Conservation (phyloP, 2,329 filamentous ascomycete genomes). For the Colletotrichum tofieldiae region DNA sequence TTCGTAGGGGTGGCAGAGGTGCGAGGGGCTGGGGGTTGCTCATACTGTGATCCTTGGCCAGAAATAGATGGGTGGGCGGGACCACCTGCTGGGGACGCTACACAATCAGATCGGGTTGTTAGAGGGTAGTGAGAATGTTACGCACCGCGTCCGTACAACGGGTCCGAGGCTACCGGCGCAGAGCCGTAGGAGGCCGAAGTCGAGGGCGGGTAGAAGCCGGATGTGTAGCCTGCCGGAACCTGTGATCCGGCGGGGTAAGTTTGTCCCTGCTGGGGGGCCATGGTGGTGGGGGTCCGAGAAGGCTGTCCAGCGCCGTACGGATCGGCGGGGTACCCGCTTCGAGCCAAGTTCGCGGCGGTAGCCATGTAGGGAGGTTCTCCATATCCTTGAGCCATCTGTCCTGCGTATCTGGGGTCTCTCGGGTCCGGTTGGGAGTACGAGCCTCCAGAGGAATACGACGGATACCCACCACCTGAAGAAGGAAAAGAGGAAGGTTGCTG, state of each 20-base stretch:
- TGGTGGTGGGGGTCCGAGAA: conserved; percentile 37
- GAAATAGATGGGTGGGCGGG: conserved; percentile 50
- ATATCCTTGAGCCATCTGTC: conserved; percentile 34
- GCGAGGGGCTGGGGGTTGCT: conserved; percentile 60
- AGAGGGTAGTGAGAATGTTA: conserved; percentile 49
- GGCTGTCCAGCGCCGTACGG: conserved; percentile 40
- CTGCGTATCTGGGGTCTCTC: conserved; percentile 42
- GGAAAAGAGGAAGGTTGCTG: conserved; percentile 39
- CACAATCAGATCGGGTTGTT: conserved; percentile 59
- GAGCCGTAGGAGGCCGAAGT: conserved; percentile 29
- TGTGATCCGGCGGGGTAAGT: conserved; percentile 43
- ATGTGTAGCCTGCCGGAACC: conserved; percentile 30
- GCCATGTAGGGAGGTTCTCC: conserved; percentile 41
- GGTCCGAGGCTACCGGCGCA: conserved; percentile 63
- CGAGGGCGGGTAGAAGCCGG: conserved; percentile 49
- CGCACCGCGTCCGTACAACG: conserved; percentile 74
- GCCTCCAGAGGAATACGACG: conserved; percentile 42
- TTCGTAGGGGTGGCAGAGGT: conserved; percentile 56
- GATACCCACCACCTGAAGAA: conserved; percentile 42
- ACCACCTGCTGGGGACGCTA: conserved; percentile 69
- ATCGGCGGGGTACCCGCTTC: conserved; percentile 33
- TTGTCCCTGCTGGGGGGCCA: conserved; percentile 35
- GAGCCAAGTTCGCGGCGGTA: conserved; percentile 34
- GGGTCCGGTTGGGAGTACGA: conserved; percentile 43
- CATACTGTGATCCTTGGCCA: conserved; percentile 67